Evolutionary conservation across 1,284 basidiomycete genomes (phyloP).

Genomic region (Termitomyces sp.): DNA sequence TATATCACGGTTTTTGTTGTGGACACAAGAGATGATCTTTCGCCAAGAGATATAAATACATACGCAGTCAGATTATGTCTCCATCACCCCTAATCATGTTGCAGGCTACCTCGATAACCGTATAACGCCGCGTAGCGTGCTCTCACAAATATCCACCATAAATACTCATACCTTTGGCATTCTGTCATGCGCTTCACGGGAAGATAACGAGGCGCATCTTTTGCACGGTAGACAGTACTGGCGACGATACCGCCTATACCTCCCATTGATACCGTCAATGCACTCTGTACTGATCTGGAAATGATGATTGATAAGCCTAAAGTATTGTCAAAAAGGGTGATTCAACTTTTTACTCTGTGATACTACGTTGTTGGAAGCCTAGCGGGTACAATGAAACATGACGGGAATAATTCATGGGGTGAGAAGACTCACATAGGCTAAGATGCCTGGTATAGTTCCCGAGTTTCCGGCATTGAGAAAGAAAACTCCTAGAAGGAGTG

Average conservation of each 20-base stretch:
- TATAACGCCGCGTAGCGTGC: background rate
- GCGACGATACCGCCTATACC: constrained; percentile 38
- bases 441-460: constrained; percentile 35
- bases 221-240: constrained; percentile 32
- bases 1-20: background rate
- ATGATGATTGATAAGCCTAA: background rate
- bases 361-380: constrained; percentile 42
- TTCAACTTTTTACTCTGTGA: constrained; percentile 36
- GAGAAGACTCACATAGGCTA: constrained; percentile 32
- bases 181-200: constrained; percentile 17
- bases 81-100: background rate
- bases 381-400: background rate
- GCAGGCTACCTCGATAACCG: background rate
- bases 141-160: background rate
- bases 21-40: background rate
- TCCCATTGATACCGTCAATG: constrained; percentile 36
- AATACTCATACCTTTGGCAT: background rate
- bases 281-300: constrained; percentile 34
- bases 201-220: constrained; percentile 37
- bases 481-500: constrained; percentile 29
- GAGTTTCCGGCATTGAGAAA: constrained; percentile 36
- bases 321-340: background rate
- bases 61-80: background rate
- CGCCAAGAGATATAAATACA: background rate
- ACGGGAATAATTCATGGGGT: background rate